Conservation (phyloP, 1,284 basidiomycete genomes). For the Rhodotorula sp. region DNA sequence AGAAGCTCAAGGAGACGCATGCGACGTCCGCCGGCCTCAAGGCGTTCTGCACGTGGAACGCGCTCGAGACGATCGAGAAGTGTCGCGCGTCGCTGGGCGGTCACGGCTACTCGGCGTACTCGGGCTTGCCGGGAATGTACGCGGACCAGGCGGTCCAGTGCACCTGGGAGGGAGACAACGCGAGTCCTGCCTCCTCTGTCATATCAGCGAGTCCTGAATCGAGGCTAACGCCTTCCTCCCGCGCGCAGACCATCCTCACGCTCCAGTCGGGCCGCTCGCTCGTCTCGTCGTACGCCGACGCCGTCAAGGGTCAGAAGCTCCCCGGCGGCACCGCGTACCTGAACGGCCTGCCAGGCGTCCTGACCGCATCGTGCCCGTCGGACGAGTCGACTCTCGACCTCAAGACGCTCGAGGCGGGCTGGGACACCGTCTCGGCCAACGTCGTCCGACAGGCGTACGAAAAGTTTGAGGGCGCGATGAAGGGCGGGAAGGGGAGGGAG, state of each 20-base stretch:
- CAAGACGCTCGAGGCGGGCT: slow-evolving; percentile 55
- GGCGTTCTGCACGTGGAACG: slow-evolving; percentile 62
- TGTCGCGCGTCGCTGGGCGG: slow-evolving; percentile 58
- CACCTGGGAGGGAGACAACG: slow-evolving; percentile 56
- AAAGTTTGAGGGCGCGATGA: slow-evolving; percentile 52
- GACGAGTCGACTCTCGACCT: slow-evolving; percentile 43
- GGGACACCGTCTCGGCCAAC: slow-evolving; percentile 57
- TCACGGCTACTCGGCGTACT: slow-evolving; percentile 60
- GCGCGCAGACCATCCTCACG: slow-evolving; percentile 51
- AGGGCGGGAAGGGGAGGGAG: slow-evolving; percentile 54
- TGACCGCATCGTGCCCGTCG: slow-evolving; percentile 51
- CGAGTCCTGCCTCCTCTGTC: slow-evolving; percentile 17
- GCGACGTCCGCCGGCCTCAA: slow-evolving; percentile 60
- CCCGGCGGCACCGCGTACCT: slow-evolving; percentile 56
- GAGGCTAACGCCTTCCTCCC: background rate
- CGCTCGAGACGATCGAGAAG: slow-evolving; percentile 59
- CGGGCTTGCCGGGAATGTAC: slow-evolving; percentile 56
- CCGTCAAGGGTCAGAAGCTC: slow-evolving; percentile 54
- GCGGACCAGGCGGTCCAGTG: slow-evolving; percentile 13
- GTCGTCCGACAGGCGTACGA: slow-evolving; percentile 57
- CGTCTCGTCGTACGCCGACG: slow-evolving; percentile 55
- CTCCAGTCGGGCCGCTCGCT: slow-evolving; percentile 58
- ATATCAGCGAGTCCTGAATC: too few species aligned
- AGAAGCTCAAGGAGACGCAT: slow-evolving; percentile 61
- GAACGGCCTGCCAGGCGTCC: slow-evolving; percentile 49